phyloP scores from a whole-genome alignment of 2,329 filamentous ascomycete species.

The Lithohypha guttulata region DNA sequence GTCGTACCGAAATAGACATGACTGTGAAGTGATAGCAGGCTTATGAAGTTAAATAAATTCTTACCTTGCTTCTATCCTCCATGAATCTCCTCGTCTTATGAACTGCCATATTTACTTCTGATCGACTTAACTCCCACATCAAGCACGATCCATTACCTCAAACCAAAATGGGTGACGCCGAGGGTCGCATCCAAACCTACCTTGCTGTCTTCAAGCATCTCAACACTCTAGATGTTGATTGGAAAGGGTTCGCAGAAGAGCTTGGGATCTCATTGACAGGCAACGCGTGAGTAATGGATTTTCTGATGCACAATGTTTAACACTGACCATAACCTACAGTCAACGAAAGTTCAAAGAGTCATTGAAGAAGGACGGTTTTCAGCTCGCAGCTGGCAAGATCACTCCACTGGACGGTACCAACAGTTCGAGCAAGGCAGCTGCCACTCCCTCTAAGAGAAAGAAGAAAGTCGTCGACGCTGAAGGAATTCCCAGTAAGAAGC shows the following conservation, averaged over 20 bases:
- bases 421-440: not conserved
- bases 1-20: too few relatives aligned
- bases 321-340: not conserved
- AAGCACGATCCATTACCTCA: too few relatives aligned
- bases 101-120: too few relatives aligned
- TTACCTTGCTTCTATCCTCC: too few relatives aligned
- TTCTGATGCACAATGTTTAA: not conserved
- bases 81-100: too few relatives aligned
- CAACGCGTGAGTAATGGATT: not conserved
- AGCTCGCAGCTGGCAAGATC: not conserved
- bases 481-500: not conserved
- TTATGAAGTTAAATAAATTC: too few relatives aligned
- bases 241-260: not conserved
- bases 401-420: not conserved
- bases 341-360: not conserved
- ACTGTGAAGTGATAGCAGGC: too few relatives aligned
- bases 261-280: not conserved
- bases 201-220: not conserved
- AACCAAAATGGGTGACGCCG: not conserved
- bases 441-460: not conserved
- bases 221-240: not conserved
- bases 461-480: not conserved
- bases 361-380: not conserved
- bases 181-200: not conserved
- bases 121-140: not conserved